phyloP scores from a whole-genome alignment of 345 rosid genomes.

The Sisymbrium irio region DNA sequence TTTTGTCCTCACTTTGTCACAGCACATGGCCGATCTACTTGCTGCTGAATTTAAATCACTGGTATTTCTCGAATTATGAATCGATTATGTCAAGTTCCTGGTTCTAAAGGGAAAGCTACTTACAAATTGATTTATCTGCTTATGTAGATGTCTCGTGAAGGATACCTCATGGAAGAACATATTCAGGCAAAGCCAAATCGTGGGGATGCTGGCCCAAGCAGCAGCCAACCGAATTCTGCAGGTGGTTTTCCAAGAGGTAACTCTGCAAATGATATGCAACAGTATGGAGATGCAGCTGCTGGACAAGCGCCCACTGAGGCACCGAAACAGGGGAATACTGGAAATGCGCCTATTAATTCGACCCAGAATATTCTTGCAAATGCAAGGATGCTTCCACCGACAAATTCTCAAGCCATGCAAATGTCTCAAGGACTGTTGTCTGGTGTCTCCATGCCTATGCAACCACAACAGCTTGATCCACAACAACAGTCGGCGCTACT shows the following conservation, averaged over 20 bases:
- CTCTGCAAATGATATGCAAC: slow-evolving; percentile 55
- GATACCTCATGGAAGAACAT: slow-evolving; percentile 54
- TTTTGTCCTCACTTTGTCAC: slow-evolving; percentile 40
- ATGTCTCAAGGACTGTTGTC: slow-evolving; percentile 70
- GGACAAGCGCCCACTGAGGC: slow-evolving; percentile 57
- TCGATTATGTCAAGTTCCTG: not conserved
- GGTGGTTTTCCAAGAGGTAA: slow-evolving; percentile 50
- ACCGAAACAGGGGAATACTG: slow-evolving; percentile 46
- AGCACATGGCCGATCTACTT: slow-evolving; percentile 90
- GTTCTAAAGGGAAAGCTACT: slow-evolving; percentile 7
- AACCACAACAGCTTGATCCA: slow-evolving; percentile 58
- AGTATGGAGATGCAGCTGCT: slow-evolving; percentile 52
- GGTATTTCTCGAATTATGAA: slow-evolving; percentile 49
- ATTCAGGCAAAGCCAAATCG: slow-evolving; percentile 52
- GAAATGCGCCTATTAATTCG: slow-evolving; percentile 45
- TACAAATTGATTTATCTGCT: slow-evolving; percentile 10
- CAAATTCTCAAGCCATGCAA: slow-evolving; percentile 66
- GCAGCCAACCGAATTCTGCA: slow-evolving; percentile 50
- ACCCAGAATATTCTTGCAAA: slow-evolving; percentile 51
- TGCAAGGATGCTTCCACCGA: slow-evolving; percentile 70
- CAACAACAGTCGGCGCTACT: slow-evolving; percentile 50
- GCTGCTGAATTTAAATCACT: slow-evolving; percentile 58
- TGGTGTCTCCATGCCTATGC: slow-evolving; percentile 63
- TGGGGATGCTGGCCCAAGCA: slow-evolving; percentile 40
- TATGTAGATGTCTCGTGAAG: slow-evolving; percentile 73